A percentile compares a stretch with the other conserved stretches of the same genome.
These are phyloP conservation scores for Crithidia expoeki DNA, from an alignment of 208 protist genomes.

Conservation along the genomic window DNA sequence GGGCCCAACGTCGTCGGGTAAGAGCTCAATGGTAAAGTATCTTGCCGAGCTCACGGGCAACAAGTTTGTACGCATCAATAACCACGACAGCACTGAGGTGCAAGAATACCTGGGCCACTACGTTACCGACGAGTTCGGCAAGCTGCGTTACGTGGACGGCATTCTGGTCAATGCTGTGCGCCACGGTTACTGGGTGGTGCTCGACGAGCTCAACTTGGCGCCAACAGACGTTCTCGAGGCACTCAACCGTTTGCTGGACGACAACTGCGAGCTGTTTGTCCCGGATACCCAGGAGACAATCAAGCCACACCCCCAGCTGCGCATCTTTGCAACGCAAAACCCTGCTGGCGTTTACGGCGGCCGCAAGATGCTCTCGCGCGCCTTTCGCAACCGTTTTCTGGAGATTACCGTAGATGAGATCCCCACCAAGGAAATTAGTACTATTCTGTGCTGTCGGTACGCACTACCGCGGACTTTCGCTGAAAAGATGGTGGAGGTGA, in stretches of 20 bases:
- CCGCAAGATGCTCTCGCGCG: conserved; percentile 99
- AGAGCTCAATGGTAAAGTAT: conserved; percentile 99
- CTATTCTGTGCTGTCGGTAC: conserved; percentile 97
- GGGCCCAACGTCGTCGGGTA: conserved; percentile 98
- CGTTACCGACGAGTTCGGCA: conserved; percentile 94
- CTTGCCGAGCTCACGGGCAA: conserved; percentile 98
- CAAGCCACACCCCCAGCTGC: conserved; percentile 98
- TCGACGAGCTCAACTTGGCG: conserved; percentile 99
- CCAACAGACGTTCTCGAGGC: conserved; percentile 99
- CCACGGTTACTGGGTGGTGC: conserved; percentile 99
- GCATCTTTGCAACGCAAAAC: conserved; percentile 99
- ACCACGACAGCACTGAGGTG: conserved; percentile 99
- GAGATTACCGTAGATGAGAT: conserved; percentile 99
- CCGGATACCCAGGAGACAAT: conserved; percentile 99
- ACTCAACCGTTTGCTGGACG: conserved; percentile 99
- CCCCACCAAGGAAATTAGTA: conserved; percentile 96
- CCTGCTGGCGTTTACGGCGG: conserved; percentile 98
- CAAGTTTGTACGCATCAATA: conserved; percentile 99
- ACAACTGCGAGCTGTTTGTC: conserved; percentile 99
- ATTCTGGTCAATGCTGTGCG: conserved; percentile 97
- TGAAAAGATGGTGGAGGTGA: conserved; percentile 95
- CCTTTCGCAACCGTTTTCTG: conserved; percentile 99
- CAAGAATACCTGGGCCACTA: conserved; percentile 99
- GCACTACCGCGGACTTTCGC: conserved; percentile 92
- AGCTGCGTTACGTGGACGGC: conserved; percentile 97